phyloP scores from a whole-genome alignment of 306 rosid genomes.

The Sophora flavescens region DNA sequence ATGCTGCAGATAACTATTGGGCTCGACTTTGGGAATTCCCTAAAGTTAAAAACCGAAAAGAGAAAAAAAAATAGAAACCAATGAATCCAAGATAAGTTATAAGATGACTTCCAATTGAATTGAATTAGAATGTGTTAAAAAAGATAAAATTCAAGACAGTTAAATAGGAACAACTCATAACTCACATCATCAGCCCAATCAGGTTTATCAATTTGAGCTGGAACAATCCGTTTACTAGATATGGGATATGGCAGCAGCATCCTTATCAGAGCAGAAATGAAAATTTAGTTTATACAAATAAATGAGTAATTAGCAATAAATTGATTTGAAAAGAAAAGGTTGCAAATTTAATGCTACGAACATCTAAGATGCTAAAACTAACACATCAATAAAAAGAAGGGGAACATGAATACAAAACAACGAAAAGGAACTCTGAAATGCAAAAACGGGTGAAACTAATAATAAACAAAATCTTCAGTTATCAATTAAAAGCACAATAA shows the following conservation, averaged over 20 bases:
- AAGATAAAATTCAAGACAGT: conserved; percentile 6
- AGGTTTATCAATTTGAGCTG: conserved; percentile 73
- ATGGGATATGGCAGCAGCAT: conserved; percentile 84
- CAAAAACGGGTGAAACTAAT: conserved; percentile 13
- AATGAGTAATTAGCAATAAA: background rate
- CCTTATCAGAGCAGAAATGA: conserved; percentile 58
- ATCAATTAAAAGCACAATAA: conserved; percentile 21
- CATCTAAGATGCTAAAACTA: background rate
- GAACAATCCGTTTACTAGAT: conserved; percentile 66
- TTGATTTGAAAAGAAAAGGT: background rate
- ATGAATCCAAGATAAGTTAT: conserved; percentile 28
- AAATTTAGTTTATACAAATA: conserved; percentile 32
- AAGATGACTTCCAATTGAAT: conserved; percentile 20
- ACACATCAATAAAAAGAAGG: conserved; percentile 2
- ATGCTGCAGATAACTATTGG: conserved; percentile 78
- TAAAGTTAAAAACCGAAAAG: conserved; percentile 44
- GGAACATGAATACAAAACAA: background rate
- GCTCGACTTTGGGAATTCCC: conserved; percentile 92
- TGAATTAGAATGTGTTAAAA: conserved; percentile 26
- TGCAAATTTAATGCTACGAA: conserved; percentile 9
- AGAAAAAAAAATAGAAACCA: conserved; percentile 38
- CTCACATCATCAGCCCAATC: conserved; percentile 97
- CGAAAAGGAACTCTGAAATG: background rate
- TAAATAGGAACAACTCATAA: conserved; percentile 33
- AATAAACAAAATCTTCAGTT: conserved; percentile 3